Base-by-base conservation (phyloP, 495 filamentous ascomycete species). In the Penicillium ochrochloron region DNA sequence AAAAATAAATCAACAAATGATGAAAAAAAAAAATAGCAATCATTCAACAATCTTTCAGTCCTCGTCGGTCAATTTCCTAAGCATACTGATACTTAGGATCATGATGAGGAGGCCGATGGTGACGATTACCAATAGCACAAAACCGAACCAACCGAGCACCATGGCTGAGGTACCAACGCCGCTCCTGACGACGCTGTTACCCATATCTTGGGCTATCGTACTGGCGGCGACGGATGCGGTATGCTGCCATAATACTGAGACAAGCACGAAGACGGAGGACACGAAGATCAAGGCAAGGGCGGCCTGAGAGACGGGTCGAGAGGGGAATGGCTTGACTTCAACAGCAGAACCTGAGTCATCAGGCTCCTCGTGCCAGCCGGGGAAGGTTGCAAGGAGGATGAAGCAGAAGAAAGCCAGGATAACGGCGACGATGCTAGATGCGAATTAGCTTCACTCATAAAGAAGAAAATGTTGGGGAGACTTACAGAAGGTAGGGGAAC, bases 91-190 rank as follows among this genome's bases (percentile, higher is more conserved):
- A 78, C 92, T 96, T 73, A 97, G 78, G 64, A 96, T 96, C 94
- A 98, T 98, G 66, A 97, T 90, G 41, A 98, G 81, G 75, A 98
- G 75, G 27, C 94, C 94, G 72, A 97, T 96, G 19, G 94, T 97
- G 33, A 97, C 93, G 37, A 97, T 88, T 59, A 97, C 94, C 65
- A 98, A 82, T 62, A 97, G 71, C 35, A 90, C 91, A 70, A 98
- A 98, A 15, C 92, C 91, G 75, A 98, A 97, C 94, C 94, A 98
- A 29, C 94, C 94, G 69, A 98, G 83, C 33, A 97, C 90, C 92
- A 98, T 98, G 11, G 94, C 94, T 4, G 88, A 91, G 6, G 91
- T 91, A 3, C 94, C 94, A 42, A 98, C 93, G 15, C 94, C 94
- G 57, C 89, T 91, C 75, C 86, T 83, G 17, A 98, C 91, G 68